Conservation (phyloP, 1,284 basidiomycete species). For the Xerocomus nothofagi region DNA sequence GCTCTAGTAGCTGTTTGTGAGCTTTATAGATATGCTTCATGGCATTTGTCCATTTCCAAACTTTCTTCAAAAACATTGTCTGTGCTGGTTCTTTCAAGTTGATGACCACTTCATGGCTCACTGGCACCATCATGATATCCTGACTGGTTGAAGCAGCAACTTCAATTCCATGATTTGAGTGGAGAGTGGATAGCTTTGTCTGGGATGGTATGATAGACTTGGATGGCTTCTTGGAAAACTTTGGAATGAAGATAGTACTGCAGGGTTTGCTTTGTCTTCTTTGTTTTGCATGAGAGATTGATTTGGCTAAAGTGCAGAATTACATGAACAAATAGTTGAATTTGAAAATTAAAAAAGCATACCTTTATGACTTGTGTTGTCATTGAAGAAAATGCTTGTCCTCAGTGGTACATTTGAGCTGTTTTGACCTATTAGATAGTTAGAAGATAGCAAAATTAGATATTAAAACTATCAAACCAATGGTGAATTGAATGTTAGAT, state of each 20-base stretch:
- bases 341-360: neutral
- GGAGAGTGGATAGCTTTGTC: too few relatives aligned
- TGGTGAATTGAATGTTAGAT: neutral
- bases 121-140: too few relatives aligned
- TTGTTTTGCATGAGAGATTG: neutral
- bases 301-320: neutral
- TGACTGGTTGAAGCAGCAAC: neutral
- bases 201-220: neutral
- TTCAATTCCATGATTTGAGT: neutral
- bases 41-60: conserved; percentile 15
- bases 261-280: neutral
- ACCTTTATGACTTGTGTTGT: neutral
- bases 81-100: too few relatives aligned
- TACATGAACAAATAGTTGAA: neutral
- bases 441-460: neutral
- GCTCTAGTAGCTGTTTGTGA: neutral
- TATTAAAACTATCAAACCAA: neutral
- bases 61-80: neutral
- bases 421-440: neutral
- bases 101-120: neutral
- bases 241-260: neutral
- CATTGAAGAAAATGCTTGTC: neutral
- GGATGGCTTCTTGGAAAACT: neutral
- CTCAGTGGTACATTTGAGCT: neutral
- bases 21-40: conserved; percentile 6